phyloP scores from a whole-genome alignment of 441 rosid species.

The Bocquillonia castaneifolia region DNA sequence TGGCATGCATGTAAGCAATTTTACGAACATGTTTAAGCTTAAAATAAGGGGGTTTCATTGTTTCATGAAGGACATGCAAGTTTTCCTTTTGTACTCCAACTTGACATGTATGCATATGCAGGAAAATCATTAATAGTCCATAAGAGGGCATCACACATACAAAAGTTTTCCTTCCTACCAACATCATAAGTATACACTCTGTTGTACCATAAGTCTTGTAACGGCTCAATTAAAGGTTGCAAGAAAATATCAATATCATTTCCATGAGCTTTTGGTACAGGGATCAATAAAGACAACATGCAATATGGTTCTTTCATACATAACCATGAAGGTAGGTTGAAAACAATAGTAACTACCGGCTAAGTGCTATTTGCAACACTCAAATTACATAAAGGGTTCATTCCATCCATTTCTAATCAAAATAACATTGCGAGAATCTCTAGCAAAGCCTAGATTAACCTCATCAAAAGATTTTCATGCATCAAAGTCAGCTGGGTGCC shows the following conservation, averaged over 20 bases:
- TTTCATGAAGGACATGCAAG: neutral
- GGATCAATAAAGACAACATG: constrained; percentile 5
- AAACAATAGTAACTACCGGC: neutral
- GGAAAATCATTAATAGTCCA: constrained; percentile 25
- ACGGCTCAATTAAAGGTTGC: constrained; percentile 18
- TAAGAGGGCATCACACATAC: neutral
- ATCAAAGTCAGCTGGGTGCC: neutral
- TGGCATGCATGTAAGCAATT: neutral
- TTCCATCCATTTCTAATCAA: neutral
- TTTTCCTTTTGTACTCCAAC: constrained; percentile 22
- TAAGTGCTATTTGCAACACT: constrained; percentile 1
- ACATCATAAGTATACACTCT: constrained; percentile 5
- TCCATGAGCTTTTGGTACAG: neutral
- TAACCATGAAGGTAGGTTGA: constrained; percentile 15
- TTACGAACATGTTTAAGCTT: neutral
- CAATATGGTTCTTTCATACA: constrained; percentile 15
- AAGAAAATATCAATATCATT: constrained; percentile 23
- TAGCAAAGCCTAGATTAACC: neutral
- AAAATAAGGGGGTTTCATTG: neutral
- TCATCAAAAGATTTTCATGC: neutral
- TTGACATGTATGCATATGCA: constrained; percentile 13
- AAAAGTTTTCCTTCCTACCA: neutral
- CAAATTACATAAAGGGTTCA: neutral
- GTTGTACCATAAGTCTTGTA: constrained; percentile 21
- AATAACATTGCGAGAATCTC: neutral